phyloP scores from a whole-genome alignment of 2,329 filamentous ascomycete genomes.

The Pestalotiopsis sp. region DNA sequence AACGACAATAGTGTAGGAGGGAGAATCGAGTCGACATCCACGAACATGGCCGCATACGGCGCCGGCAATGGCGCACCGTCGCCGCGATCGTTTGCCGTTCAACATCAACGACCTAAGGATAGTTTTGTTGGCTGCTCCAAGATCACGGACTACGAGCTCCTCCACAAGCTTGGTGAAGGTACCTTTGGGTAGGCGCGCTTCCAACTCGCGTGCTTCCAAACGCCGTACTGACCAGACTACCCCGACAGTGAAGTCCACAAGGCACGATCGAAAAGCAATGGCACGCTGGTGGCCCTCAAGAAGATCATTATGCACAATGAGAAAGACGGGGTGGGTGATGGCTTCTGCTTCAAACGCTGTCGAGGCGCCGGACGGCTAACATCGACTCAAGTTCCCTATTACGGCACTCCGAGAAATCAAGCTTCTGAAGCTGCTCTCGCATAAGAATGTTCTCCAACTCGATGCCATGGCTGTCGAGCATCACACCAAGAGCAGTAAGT shows the following conservation, averaged over 20 bases:
- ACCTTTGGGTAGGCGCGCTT: constrained; percentile 77
- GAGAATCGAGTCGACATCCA: not conserved
- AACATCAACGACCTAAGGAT: constrained; percentile 54
- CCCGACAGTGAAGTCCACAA: constrained; percentile 80
- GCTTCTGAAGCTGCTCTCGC: constrained; percentile 90
- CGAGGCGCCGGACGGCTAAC: constrained; percentile 18
- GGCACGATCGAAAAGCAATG: constrained; percentile 75
- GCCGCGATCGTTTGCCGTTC: constrained; percentile 59
- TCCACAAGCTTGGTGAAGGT: constrained; percentile 87
- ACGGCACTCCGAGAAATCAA: constrained; percentile 97
- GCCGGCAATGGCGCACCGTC: constrained; percentile 42
- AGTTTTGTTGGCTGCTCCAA: constrained; percentile 85
- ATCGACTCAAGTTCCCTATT: constrained; percentile 75
- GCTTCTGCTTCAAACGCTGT: not conserved
- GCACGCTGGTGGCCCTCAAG: constrained; percentile 83
- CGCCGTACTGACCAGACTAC: not conserved
- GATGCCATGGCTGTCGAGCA: constrained; percentile 97
- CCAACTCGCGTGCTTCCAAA: not conserved
- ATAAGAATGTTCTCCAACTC: constrained; percentile 82
- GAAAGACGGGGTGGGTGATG: constrained; percentile 78
- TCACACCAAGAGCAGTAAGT: constrained; percentile 36
- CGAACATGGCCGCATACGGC: constrained; percentile 9
- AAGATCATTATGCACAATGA: constrained; percentile 99
- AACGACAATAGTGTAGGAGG: not conserved
- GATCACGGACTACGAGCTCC: constrained; percentile 77